Conservation (phyloP, 352 stramenopile species). For the Phytophthora hybrid region DNA sequence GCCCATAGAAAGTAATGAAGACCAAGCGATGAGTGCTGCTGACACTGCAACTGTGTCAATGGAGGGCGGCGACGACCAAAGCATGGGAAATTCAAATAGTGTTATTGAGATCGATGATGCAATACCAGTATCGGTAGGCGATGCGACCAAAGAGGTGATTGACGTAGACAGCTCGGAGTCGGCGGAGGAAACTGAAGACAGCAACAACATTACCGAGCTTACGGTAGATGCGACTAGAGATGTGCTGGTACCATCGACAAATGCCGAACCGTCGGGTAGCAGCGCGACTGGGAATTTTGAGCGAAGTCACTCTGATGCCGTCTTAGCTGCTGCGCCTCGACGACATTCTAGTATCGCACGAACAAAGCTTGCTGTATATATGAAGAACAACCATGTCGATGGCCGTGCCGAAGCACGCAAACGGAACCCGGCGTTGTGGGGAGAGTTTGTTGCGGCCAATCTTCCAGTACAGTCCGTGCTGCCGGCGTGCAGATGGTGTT, state of each 20-base stretch:
- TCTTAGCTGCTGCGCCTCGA: constrained; percentile 5
- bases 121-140: background rate
- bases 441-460: constrained; percentile 45
- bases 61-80: constrained; percentile 2
- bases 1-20: background rate
- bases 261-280: background rate
- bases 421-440: constrained; percentile 51
- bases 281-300: constrained; percentile 4
- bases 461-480: constrained; percentile 31
- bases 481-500: constrained; percentile 51
- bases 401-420: constrained; percentile 45
- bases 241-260: background rate
- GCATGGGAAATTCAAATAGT: background rate
- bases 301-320: constrained; percentile 14
- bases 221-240: background rate
- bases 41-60: background rate
- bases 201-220: background rate
- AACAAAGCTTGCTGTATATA: constrained; percentile 42
- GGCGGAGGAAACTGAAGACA: constrained; percentile 9
- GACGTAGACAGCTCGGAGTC: constrained; percentile 20
- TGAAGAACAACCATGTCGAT: constrained; percentile 42
- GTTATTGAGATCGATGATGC: background rate
- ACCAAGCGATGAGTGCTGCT: constrained; percentile 7
- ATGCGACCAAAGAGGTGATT: constrained; percentile 26
- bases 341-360: constrained; percentile 8